Base-by-base conservation (phyloP, 2,329 filamentous ascomycete genomes). In the Simplicillium sp. region DNA sequence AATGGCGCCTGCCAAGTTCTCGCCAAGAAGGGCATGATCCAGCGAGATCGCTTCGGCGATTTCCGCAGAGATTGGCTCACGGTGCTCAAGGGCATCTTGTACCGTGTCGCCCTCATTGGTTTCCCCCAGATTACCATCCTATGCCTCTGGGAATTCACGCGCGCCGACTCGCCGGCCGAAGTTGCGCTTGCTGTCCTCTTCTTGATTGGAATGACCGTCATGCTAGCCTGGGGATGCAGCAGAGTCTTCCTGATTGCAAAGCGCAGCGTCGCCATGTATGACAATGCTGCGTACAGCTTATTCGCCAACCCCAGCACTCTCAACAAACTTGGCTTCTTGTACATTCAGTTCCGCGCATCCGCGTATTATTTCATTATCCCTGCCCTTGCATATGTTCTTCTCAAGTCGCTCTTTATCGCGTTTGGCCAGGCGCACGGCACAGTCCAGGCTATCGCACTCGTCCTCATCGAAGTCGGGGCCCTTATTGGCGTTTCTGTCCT, bases 321-420 rank as follows among this genome's bases (percentile, higher is more conserved):
- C 48, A 95, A 96, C 76, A 94, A 95, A 66, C 96, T 89, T 89
- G 89, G 90, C 16, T 96, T 97, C 70, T 76, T 97, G 48, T 97
- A 97, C 58, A 87, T 97, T 34, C 89, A 94, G 61, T 96, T 94
- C 73, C 85, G 90, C 54, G 90, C 89, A 31, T 90, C 88, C 3
- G 87, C 88, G 33, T 96, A 95, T 73, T 96, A 92, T 70, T 96
- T 90, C 62, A 87, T 96, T 52, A 75, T 94, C 32, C 87, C 87
- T 1, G 66, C 83, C 40, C 70, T 97, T 43, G 62, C 67, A 40
- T 94, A 95, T 62, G 79, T 84, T 31, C 58, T 95, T n/a, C 54
- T 94, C 62, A 96, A 96, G 73, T 77, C 82, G 46, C 81, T 94
- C 70, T 92, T 97, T 56, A 80, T 97, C 50, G 87, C 82, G 40